Evolutionary conservation across 75 land plant genomes (phyloP).

Genomic region (Picea glauca): DNA sequence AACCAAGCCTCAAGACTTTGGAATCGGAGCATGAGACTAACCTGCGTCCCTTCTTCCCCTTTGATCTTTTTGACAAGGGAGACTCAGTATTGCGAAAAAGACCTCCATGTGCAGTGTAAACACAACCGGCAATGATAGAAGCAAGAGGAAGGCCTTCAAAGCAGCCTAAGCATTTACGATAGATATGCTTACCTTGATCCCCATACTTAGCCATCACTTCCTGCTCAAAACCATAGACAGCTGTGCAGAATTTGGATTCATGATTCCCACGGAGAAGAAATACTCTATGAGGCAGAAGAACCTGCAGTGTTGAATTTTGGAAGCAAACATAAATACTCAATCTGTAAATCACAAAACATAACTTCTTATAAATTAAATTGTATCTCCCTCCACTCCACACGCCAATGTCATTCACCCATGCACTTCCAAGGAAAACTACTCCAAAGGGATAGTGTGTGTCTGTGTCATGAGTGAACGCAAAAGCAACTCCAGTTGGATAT

Average conservation of each 20-base stretch:
- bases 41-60: constrained; percentile 47
- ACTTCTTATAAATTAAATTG: not conserved
- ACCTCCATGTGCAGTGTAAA: constrained; percentile 95
- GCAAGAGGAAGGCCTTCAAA: constrained; percentile 99
- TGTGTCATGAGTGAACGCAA: not conserved
- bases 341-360: constrained; percentile 3
- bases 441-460: not conserved
- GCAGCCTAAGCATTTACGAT: constrained; percentile 83
- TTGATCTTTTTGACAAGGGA: constrained; percentile 34
- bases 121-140: constrained; percentile 77
- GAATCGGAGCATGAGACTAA: constrained; percentile 21
- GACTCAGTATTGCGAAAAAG: constrained; percentile 58
- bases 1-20: constrained; percentile 52
- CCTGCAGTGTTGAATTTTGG: constrained; percentile 29
- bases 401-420: not conserved
- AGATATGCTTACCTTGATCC: constrained; percentile 73
- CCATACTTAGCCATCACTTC: constrained; percentile 94
- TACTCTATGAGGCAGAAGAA: constrained; percentile 77
- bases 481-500: not conserved
- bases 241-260: constrained; percentile 92
- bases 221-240: constrained; percentile 90
- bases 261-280: constrained; percentile 93
- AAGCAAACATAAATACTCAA: not conserved
- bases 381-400: not conserved
- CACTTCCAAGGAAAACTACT: not conserved